Evolutionary conservation across 768 basidiomycete species (phyloP).

Genomic region (Russula griseocarnosa): DNA sequence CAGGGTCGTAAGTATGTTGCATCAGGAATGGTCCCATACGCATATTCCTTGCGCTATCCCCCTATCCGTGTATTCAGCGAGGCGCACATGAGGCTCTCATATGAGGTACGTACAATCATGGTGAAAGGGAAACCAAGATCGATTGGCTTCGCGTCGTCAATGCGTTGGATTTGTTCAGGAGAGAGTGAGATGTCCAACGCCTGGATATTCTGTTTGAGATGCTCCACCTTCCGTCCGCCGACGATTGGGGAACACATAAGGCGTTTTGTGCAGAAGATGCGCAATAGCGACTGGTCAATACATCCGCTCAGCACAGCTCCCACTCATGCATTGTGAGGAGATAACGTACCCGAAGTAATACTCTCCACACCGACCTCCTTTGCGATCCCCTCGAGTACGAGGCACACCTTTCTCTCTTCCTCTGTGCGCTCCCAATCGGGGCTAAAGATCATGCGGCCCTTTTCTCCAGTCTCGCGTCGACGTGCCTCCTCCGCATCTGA

Average conservation of each 20-base stretch:
- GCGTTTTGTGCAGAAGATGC: constrained; percentile 52
- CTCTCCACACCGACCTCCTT: constrained; percentile 46
- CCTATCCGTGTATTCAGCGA: neutral
- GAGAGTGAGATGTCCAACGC: constrained; percentile 47
- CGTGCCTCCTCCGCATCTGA: constrained; percentile 39
- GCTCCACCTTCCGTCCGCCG: constrained; percentile 51
- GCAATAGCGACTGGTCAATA: constrained; percentile 46
- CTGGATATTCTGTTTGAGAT: constrained; percentile 48
- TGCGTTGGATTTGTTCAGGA: constrained; percentile 42
- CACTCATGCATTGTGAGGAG: neutral
- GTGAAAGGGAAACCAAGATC: constrained; percentile 44
- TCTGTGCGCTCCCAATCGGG: constrained; percentile 24
- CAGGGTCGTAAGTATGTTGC: neutral
- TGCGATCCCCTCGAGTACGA: constrained; percentile 44
- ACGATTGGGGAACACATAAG: constrained; percentile 51
- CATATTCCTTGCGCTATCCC: neutral
- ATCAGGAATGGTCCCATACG: neutral
- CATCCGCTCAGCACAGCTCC: neutral
- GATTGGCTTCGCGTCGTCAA: constrained; percentile 45
- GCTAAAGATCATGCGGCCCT: constrained; percentile 33
- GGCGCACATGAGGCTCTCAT: neutral
- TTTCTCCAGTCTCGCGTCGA: constrained; percentile 34
- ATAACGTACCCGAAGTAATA: constrained; percentile 44
- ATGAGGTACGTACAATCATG: constrained; percentile 35
- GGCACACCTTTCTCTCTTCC: constrained; percentile 23